These are phyloP conservation scores for Hypoxylon sp. DNA, from an alignment of 2,329 filamentous ascomycete species.

Conservation along the genomic window DNA sequence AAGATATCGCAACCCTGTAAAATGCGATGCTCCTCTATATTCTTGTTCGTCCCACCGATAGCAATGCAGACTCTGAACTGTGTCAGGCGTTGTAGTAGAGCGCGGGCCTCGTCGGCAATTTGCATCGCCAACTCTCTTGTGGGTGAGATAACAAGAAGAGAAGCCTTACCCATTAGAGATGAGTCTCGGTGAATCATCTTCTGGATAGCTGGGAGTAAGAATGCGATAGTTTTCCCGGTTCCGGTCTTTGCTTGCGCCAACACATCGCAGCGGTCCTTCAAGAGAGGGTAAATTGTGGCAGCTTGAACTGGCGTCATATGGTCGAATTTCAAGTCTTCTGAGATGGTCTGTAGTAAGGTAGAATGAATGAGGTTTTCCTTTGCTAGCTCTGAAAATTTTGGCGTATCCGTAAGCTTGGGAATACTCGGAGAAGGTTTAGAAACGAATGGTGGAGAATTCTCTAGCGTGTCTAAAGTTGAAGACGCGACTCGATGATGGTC, in stretches of 20 bases:
- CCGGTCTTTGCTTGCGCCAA: slow-evolving; percentile 89
- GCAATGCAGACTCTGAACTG: slow-evolving; percentile 82
- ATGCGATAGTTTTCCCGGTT: slow-evolving; percentile 88
- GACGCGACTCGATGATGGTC: slow-evolving; percentile 1
- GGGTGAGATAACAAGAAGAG: slow-evolving; percentile 77
- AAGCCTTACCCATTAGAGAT: slow-evolving; percentile 60
- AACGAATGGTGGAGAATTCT: neutral
- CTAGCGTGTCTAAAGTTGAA: slow-evolving; percentile 6
- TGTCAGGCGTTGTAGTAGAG: slow-evolving; percentile 79
- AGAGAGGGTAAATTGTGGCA: slow-evolving; percentile 64
- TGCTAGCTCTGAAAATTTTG: slow-evolving; percentile 29
- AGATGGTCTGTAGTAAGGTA: slow-evolving; percentile 64
- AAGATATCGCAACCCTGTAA: slow-evolving; percentile 82
- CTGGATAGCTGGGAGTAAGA: slow-evolving; percentile 86
- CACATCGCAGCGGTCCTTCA: slow-evolving; percentile 64
- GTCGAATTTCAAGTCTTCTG: slow-evolving; percentile 64
- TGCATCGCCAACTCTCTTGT: slow-evolving; percentile 80
- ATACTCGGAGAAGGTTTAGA: slow-evolving; percentile 10
- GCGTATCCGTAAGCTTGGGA: slow-evolving; percentile 22
- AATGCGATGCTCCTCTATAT: slow-evolving; percentile 79
- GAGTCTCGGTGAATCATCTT: slow-evolving; percentile 71
- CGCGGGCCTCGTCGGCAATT: slow-evolving; percentile 79
- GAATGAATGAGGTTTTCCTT: slow-evolving; percentile 54
- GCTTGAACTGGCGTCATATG: slow-evolving; percentile 71
- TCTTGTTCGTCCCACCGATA: slow-evolving; percentile 84